phyloP scores from a whole-genome alignment of 169 alveolate species.

The Plasmodium berghei region DNA sequence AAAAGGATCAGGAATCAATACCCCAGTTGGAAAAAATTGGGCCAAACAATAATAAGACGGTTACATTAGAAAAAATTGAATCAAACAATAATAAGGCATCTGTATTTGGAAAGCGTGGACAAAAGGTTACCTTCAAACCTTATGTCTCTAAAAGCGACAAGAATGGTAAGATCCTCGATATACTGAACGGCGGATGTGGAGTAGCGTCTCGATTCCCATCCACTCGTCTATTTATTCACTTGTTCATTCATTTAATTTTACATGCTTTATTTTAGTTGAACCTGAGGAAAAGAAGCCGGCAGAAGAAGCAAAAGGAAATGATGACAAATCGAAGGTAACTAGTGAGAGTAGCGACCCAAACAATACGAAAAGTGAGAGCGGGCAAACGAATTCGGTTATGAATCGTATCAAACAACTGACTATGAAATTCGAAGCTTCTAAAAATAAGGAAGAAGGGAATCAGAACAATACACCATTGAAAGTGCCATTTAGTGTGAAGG shows the following conservation, averaged over 20 bases:
- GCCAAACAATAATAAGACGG: too few relatives aligned
- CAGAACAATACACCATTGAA: too few relatives aligned
- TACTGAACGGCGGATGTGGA: too few relatives aligned
- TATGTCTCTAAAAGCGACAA: constrained; percentile 22
- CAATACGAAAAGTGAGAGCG: not conserved
- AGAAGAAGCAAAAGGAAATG: not conserved
- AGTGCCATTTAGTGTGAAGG: too few relatives aligned
- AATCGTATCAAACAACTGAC: too few relatives aligned
- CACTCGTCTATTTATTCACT: too few relatives aligned
- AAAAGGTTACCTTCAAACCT: constrained; percentile 49
- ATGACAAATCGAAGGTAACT: not conserved
- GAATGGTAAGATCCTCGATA: not conserved
- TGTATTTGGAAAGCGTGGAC: constrained; percentile 2
- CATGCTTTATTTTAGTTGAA: not conserved
- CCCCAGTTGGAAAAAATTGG: not conserved
- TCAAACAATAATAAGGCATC: too few relatives aligned
- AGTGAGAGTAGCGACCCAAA: not conserved
- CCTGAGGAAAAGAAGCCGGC: not conserved
- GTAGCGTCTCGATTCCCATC: too few relatives aligned
- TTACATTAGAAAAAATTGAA: not conserved
- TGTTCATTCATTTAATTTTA: not conserved
- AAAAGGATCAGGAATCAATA: not conserved
- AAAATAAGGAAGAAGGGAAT: too few relatives aligned
- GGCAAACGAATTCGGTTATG: not conserved
- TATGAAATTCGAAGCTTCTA: too few relatives aligned